A percentile compares a stretch with the other conserved stretches of the same genome.
Conservation (phyloP, 495 filamentous ascomycete species). For the Penicillium robsamsonii region DNA sequence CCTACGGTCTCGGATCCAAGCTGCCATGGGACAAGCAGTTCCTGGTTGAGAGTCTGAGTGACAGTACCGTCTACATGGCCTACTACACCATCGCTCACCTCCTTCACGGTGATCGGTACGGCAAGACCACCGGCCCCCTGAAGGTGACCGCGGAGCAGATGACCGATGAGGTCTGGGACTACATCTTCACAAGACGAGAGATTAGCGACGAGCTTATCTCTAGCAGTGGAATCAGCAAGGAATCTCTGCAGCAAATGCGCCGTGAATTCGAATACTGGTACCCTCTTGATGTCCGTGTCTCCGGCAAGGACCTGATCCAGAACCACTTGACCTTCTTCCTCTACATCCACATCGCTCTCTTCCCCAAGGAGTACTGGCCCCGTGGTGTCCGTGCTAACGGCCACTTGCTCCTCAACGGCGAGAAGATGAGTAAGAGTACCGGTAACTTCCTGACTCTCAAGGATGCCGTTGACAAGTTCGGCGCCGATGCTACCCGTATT, state of each 20-base stretch:
- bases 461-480: conserved; percentile 86
- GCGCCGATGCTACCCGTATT: conserved; percentile 87
- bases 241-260: conserved; percentile 71
- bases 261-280: conserved; percentile 97
- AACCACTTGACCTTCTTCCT: conserved; percentile 96
- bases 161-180: conserved; percentile 96
- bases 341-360: conserved; percentile 91
- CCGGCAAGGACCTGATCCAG: conserved; percentile 82
- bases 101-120: conserved; percentile 80
- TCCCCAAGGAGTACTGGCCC: conserved; percentile 84
- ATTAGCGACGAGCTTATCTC: conserved; percentile 60
- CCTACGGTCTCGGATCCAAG: conserved; percentile 89
- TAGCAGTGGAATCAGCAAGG: conserved; percentile 66
- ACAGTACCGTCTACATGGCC: conserved; percentile 92
- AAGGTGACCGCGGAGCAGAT: conserved; percentile 79
- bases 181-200: conserved; percentile 71
- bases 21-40: conserved; percentile 93
- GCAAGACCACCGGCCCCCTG: conserved; percentile 63
- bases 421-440: conserved; percentile 95
- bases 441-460: conserved; percentile 94
- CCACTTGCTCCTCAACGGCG: conserved; percentile 88
- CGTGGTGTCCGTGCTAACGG: conserved; percentile 81
- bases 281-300: conserved; percentile 80
- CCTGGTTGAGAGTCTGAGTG: conserved; percentile 87
- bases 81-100: conserved; percentile 95